Percentiles rank a stretch among this genome's conserved stretches.
These are phyloP conservation scores for Colletotrichum australisinense DNA, from an alignment of 2,329 filamentous ascomycete genomes.

Conservation along the genomic window DNA sequence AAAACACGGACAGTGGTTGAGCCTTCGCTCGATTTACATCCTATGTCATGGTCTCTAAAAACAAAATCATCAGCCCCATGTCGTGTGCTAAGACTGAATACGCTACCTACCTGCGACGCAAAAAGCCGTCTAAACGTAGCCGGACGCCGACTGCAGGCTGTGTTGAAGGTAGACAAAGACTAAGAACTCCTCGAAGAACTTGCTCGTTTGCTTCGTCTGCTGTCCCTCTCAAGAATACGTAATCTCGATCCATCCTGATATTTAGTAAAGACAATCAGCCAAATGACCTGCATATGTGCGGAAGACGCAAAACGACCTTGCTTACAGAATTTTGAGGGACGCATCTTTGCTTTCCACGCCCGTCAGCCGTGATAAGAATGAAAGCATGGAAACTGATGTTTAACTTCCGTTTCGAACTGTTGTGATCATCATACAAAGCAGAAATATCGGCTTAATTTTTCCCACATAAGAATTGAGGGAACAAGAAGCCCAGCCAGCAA, in stretches of 20 bases:
- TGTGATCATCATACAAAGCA: not conserved
- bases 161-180: not conserved
- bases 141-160: not conserved
- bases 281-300: not conserved
- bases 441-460: not conserved
- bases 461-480: not conserved
- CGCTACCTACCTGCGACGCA: not conserved
- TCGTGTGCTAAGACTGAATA: not conserved
- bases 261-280: not conserved
- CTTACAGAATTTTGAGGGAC: constrained; percentile 9
- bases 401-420: not conserved
- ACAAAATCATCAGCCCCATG: not conserved
- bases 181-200: not conserved
- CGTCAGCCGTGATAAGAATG: not conserved
- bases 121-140: constrained; percentile 5
- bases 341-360: not conserved
- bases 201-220: constrained; percentile 1
- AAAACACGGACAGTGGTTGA: not conserved
- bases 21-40: not conserved
- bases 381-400: not conserved
- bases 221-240: constrained; percentile 2
- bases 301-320: no score
- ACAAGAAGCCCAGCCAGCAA: not conserved
- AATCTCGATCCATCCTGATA: constrained; percentile 1
- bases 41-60: not conserved